Evolutionary conservation across 2,329 filamentous ascomycete genomes (phyloP).

Genomic region (Paecilomyces formosus): DNA sequence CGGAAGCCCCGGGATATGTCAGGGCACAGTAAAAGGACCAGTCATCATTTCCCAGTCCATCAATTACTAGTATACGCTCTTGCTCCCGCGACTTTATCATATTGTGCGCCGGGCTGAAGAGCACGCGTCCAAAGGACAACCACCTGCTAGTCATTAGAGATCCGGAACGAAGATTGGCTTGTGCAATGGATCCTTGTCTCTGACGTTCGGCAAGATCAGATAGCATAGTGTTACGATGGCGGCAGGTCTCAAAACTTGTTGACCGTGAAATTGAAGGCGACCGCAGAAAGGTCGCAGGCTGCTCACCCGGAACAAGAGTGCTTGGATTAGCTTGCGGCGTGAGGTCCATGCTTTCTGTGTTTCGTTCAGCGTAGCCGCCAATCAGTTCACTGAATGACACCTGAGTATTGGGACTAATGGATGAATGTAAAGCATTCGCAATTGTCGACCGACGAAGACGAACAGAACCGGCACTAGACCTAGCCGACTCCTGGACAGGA

Average conservation of each 20-base stretch:
- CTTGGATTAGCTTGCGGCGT: conserved; percentile 13
- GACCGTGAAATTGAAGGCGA: conserved; percentile 16
- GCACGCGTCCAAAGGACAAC: conserved; percentile 43
- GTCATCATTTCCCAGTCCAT: conserved; percentile 45
- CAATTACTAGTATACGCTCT: conserved; percentile 40
- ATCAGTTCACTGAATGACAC: conserved; percentile 48
- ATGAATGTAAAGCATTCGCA: conserved; percentile 43
- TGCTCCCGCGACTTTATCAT: conserved; percentile 34
- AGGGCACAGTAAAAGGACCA: conserved; percentile 47
- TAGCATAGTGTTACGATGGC: conserved; percentile 24
- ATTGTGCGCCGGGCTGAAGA: conserved; percentile 43
- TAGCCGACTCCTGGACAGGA: conserved; percentile 8
- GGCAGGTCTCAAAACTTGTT: conserved; percentile 19
- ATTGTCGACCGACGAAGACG: conserved; percentile 45
- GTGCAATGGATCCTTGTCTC: conserved; percentile 31
- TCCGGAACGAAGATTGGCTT: conserved; percentile 42
- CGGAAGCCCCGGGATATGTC: conserved; percentile 38
- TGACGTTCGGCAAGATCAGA: conserved; percentile 36
- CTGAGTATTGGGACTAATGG: conserved; percentile 44
- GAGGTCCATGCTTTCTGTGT: conserved; percentile 15
- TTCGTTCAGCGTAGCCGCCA: conserved; percentile 39
- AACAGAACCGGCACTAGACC: conserved; percentile 26
- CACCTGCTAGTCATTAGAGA: conserved; percentile 45
- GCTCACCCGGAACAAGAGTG: conserved; percentile 14
- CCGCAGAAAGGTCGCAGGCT: conserved; percentile 16